phyloP scores from a whole-genome alignment of 2,329 filamentous ascomycete genomes.

The Verruconis gallopava region DNA sequence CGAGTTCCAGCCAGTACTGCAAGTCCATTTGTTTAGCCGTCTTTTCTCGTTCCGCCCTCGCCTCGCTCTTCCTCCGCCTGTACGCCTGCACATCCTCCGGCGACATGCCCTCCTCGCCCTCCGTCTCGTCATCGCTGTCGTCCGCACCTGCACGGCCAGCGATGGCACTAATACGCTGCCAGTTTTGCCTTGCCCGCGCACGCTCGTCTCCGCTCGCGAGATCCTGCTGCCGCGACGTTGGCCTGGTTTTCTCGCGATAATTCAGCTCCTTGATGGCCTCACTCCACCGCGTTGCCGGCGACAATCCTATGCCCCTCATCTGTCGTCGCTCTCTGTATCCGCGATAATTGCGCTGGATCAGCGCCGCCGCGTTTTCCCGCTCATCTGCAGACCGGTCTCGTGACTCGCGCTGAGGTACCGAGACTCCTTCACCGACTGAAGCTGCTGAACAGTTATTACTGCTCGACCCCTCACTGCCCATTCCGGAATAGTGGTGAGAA shows the following conservation, averaged over 20 bases:
- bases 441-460: no score
- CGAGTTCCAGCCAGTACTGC: slow-evolving; percentile 77
- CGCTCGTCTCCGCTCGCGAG: slow-evolving; percentile 12
- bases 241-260: slow-evolving; percentile 39
- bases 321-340: slow-evolving; percentile 63
- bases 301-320: slow-evolving; percentile 53
- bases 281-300: slow-evolving; percentile 58
- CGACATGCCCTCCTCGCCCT: slow-evolving; percentile 13
- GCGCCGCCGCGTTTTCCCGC: background rate
- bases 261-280: slow-evolving; percentile 31
- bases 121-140: slow-evolving; percentile 31
- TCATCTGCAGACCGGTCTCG: background rate
- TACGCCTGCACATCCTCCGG: slow-evolving; percentile 22
- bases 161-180: slow-evolving; percentile 61
- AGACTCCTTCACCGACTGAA: no score
- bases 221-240: slow-evolving; percentile 26
- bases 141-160: slow-evolving; percentile 61
- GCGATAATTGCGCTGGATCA: slow-evolving; percentile 52
- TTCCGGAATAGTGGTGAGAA: no score
- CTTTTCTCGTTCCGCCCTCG: slow-evolving; percentile 46
- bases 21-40: slow-evolving; percentile 70
- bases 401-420: no score
- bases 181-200: slow-evolving; percentile 48
- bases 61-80: slow-evolving; percentile 29
- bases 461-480: no score